These are phyloP conservation scores for Russula abietina DNA, from an alignment of 768 basidiomycete species.

Conservation along the genomic window DNA sequence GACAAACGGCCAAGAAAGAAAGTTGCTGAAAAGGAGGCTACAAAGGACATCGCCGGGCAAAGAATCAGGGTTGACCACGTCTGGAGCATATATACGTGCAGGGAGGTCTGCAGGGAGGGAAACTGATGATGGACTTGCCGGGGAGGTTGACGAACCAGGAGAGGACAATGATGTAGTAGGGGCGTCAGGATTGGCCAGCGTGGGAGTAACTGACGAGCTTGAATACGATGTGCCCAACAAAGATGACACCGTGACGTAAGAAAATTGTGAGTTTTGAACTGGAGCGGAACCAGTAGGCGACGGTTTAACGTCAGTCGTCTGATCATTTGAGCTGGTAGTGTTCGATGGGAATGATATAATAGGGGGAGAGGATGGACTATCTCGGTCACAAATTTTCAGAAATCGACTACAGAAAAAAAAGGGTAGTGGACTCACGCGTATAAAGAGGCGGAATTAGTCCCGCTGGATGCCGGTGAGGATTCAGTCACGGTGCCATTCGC, in stretches of 20 bases:
- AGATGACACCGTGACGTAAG: conserved; percentile 33
- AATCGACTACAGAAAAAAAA: not conserved
- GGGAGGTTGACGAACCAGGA: conserved; percentile 16
- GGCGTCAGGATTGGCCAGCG: conserved; percentile 38
- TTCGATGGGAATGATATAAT: conserved; percentile 20
- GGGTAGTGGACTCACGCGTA: not conserved
- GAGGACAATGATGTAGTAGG: conserved; percentile 30
- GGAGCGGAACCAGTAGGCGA: conserved; percentile 19
- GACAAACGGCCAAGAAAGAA: conserved; percentile 67
- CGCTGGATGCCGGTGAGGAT: not conserved
- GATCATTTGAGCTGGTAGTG: not conserved
- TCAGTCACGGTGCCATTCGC: not conserved
- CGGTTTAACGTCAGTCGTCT: not conserved
- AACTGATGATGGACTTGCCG: conserved; percentile 27
- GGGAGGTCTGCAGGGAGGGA: conserved; percentile 58
- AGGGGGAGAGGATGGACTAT: conserved; percentile 12
- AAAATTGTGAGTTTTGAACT: conserved; percentile 33
- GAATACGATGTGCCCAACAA: conserved; percentile 31
- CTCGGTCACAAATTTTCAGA: not conserved
- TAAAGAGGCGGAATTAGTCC: not conserved
- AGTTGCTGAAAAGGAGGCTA: conserved; percentile 55
- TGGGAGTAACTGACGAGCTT: conserved; percentile 21
- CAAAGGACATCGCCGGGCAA: conserved; percentile 45
- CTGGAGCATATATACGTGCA: conserved; percentile 48
- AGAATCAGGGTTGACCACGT: conserved; percentile 23